Conservation (phyloP, 441 rosid species). For the Gossypium davidsonii region DNA sequence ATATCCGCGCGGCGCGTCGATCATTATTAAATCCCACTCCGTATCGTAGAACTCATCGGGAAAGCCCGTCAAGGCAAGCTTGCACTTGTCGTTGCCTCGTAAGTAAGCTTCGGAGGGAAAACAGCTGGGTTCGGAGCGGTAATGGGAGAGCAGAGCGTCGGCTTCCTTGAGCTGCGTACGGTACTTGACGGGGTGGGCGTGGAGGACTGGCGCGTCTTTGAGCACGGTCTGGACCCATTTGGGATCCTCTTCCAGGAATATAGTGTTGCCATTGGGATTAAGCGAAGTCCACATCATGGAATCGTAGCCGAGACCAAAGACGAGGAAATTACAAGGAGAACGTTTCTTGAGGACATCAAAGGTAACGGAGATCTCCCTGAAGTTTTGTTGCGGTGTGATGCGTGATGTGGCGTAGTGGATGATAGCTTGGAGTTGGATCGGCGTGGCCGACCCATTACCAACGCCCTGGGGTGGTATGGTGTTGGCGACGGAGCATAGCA, state of each 20-base stretch:
- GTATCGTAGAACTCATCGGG: slow-evolving; percentile 2
- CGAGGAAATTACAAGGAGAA: slow-evolving; percentile 72
- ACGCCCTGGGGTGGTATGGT: slow-evolving; percentile 4
- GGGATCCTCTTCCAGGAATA: slow-evolving; percentile 26
- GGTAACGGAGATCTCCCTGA: neutral
- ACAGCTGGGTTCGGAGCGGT: slow-evolving; percentile 47
- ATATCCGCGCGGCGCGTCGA: neutral
- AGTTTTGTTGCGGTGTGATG: neutral
- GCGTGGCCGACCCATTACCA: neutral
- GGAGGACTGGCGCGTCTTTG: slow-evolving; percentile 43
- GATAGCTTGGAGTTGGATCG: neutral
- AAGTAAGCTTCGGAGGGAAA: slow-evolving; percentile 36
- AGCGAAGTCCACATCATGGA: slow-evolving; percentile 84
- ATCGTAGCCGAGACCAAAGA: slow-evolving; percentile 80
- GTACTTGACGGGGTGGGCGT: slow-evolving; percentile 57
- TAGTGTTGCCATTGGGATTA: slow-evolving; percentile 66
- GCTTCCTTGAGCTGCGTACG: slow-evolving; percentile 63
- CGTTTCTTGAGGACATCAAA: slow-evolving; percentile 42
- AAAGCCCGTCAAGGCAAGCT: neutral
- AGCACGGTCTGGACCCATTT: slow-evolving; percentile 62
- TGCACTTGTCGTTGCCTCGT: slow-evolving; percentile 20
- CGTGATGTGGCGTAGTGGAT: slow-evolving; percentile 1
- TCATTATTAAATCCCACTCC: slow-evolving; percentile 1
- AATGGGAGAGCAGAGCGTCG: slow-evolving; percentile 38
- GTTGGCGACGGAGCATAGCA: slow-evolving; percentile 43